Evolutionary conservation across 2,329 filamentous ascomycete genomes (phyloP).

Genomic region (Nothomitra cinnamomea): DNA sequence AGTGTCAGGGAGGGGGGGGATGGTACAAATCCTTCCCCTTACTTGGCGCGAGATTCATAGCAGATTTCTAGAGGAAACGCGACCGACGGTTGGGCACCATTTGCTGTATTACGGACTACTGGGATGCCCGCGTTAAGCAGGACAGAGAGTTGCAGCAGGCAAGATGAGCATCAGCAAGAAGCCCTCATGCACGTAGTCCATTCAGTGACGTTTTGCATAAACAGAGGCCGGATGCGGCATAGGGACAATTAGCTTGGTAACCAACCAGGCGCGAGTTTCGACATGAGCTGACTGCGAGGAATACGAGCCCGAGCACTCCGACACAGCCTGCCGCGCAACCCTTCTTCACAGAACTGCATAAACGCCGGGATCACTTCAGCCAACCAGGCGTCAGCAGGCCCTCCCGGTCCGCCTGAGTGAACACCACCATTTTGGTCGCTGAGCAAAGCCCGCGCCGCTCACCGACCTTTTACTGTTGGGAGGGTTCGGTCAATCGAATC

Average conservation of each 20-base stretch:
- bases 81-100: neutral
- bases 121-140: neutral
- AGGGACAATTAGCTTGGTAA: neutral
- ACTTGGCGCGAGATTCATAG: neutral
- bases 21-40: neutral
- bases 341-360: neutral
- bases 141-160: neutral
- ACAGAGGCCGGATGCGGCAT: neutral
- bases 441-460: neutral
- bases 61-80: neutral
- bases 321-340: neutral
- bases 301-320: too few relatives aligned
- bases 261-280: neutral
- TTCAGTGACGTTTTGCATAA: neutral
- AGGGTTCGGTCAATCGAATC: neutral
- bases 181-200: neutral
- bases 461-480: neutral
- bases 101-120: neutral
- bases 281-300: too few relatives aligned
- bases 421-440: neutral
- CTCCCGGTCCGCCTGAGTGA: neutral
- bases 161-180: conserved; percentile 1
- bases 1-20: neutral
- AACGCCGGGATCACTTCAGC: neutral
- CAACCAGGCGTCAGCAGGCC: neutral